Percentiles rank a stretch among this genome's conserved stretches.
These are phyloP conservation scores for Xylaria acuta DNA, from an alignment of 495 filamentous ascomycete genomes.

Conservation along the genomic window DNA sequence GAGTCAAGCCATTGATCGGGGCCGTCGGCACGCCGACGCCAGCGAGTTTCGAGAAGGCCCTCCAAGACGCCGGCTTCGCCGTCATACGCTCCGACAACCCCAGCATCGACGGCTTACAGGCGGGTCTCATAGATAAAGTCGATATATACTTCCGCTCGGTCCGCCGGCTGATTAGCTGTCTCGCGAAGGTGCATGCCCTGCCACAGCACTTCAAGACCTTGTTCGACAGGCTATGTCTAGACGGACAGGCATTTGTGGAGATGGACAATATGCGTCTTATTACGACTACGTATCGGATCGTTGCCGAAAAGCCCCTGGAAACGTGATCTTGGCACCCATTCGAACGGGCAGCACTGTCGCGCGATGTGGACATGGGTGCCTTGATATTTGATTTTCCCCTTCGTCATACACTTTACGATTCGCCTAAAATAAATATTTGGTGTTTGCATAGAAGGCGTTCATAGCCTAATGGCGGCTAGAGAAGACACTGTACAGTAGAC, in stretches of 20 bases:
- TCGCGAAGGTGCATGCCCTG: constrained; percentile 59
- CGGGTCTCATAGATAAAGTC: constrained; percentile 65
- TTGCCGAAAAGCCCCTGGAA: constrained; percentile 62
- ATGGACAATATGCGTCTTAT: constrained; percentile 67
- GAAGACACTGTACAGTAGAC: constrained; percentile 20
- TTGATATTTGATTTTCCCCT: neutral
- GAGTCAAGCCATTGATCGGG: constrained; percentile 68
- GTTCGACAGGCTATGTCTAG: constrained; percentile 66
- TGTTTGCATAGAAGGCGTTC: constrained; percentile 21
- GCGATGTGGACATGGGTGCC: neutral
- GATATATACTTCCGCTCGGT: constrained; percentile 66
- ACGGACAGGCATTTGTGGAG: constrained; percentile 67
- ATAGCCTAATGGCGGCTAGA: neutral
- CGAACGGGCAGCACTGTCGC: neutral
- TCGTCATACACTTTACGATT: neutral
- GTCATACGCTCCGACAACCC: constrained; percentile 63
- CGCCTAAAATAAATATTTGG: neutral
- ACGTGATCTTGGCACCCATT: neutral
- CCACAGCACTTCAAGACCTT: constrained; percentile 68
- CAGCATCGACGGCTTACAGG: constrained; percentile 63
- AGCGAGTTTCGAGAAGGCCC: constrained; percentile 56
- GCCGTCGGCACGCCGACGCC: constrained; percentile 69
- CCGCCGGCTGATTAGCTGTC: constrained; percentile 57
- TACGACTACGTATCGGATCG: constrained; percentile 66
- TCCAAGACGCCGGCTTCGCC: constrained; percentile 60